phyloP scores from a whole-genome alignment of 2,329 filamentous ascomycete genomes.

The Ophiostoma piceae region DNA sequence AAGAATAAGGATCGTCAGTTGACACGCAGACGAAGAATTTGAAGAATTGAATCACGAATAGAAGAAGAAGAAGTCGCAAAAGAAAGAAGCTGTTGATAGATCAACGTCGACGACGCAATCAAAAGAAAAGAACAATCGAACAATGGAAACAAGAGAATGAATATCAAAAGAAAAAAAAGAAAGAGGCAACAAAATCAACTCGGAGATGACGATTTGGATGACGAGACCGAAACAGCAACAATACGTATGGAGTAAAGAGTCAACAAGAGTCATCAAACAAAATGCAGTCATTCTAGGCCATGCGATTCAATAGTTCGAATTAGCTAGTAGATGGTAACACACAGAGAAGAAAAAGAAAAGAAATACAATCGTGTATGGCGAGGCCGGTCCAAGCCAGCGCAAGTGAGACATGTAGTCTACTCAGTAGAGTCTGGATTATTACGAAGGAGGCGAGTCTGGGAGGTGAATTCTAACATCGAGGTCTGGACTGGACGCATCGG shows the following conservation, averaged over 20 bases:
- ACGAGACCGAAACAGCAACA: not conserved
- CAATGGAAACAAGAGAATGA: no score
- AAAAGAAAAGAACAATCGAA: no score
- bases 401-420: not conserved
- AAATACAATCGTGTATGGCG: not conserved
- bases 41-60: no score
- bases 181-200: no score
- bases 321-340: not conserved
- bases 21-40: no score
- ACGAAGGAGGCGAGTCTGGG: not conserved
- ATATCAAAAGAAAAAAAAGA: no score
- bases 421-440: no score
- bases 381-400: conserved; percentile 1
- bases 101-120: no score
- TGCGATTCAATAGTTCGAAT: not conserved
- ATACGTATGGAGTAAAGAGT: no score
- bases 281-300: not conserved
- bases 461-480: not conserved
- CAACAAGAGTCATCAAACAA: not conserved
- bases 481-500: not conserved
- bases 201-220: not conserved
- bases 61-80: no score
- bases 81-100: no score
- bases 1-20: not conserved
- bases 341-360: not conserved